A percentile compares a stretch with the other conserved stretches of the same genome.
Evolutionary conservation across 2,329 filamentous ascomycete genomes (phyloP).

Genomic region (Pseudopithomyces chartarum): DNA sequence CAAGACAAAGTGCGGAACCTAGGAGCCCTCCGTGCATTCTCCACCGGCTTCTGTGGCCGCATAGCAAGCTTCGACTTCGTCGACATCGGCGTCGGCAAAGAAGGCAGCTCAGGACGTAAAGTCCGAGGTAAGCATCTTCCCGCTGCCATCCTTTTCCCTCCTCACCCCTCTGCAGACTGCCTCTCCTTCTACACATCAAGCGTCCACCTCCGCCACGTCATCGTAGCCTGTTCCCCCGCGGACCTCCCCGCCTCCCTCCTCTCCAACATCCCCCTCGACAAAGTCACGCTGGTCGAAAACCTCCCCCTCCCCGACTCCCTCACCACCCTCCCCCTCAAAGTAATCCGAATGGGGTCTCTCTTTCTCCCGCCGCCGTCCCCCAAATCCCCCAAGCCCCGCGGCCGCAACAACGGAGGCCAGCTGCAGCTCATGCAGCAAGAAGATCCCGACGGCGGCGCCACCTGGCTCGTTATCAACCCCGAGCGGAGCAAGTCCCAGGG

Average conservation of each 20-base stretch:
- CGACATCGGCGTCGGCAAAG: slow-evolving; percentile 43
- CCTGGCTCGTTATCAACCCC: slow-evolving; percentile 45
- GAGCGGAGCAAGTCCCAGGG: slow-evolving; percentile 41
- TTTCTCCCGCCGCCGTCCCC: slow-evolving; percentile 37
- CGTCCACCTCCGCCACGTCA: slow-evolving; percentile 41
- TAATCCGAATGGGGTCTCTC: slow-evolving; percentile 30
- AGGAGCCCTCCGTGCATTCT: slow-evolving; percentile 41
- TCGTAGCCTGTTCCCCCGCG: slow-evolving; percentile 38
- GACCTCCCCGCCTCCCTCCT: slow-evolving; percentile 38
- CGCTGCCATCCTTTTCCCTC: neutral
- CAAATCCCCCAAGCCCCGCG: slow-evolving; percentile 28
- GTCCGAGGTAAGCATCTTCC: slow-evolving; percentile 32
- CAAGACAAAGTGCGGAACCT: slow-evolving; percentile 43
- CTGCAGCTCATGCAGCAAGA: slow-evolving; percentile 45
- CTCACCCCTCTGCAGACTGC: slow-evolving; percentile 33
- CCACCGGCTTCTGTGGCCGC: slow-evolving; percentile 43
- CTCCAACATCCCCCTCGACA: slow-evolving; percentile 37
- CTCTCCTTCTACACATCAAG: slow-evolving; percentile 41
- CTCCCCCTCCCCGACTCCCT: slow-evolving; percentile 33
- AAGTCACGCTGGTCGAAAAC: slow-evolving; percentile 41
- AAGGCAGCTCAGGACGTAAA: slow-evolving; percentile 40
- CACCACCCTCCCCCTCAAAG: slow-evolving; percentile 35
- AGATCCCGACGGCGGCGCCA: slow-evolving; percentile 37
- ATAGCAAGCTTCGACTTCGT: slow-evolving; percentile 45
- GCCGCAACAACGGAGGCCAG: slow-evolving; percentile 31